Evolutionary conservation across 2,329 filamentous ascomycete species (phyloP).

Genomic region (Helotiales sp.): DNA sequence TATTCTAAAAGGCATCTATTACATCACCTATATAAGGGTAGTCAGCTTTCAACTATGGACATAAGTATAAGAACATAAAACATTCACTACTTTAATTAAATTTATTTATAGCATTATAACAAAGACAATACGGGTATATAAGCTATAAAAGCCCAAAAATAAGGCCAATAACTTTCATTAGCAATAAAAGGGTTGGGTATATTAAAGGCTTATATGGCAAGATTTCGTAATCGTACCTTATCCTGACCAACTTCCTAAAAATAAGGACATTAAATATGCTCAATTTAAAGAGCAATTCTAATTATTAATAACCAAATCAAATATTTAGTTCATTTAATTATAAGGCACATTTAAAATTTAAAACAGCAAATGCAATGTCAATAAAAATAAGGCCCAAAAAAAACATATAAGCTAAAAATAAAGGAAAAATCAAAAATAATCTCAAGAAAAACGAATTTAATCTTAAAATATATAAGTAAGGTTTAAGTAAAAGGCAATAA

Average conservation of each 20-base stretch:
- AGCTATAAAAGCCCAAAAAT: conserved; percentile 1
- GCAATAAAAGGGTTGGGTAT: conserved; percentile 1
- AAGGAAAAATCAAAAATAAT: background rate
- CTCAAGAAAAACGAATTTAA: conserved; percentile 1
- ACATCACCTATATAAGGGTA: background rate
- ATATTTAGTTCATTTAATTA: background rate
- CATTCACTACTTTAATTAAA: background rate
- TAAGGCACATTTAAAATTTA: conserved; percentile 3
- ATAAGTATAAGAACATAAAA: background rate
- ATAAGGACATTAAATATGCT: background rate
- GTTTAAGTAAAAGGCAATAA: background rate
- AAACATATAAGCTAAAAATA: background rate
- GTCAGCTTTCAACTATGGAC: background rate
- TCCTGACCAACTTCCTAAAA: conserved; percentile 1
- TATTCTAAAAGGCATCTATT: background rate
- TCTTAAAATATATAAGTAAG: background rate
- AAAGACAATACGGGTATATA: conserved; percentile 2
- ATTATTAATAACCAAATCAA: background rate
- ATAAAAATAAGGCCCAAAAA: background rate
- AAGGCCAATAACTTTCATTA: too few relatives aligned
- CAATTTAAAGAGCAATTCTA: background rate
- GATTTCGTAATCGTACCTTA: background rate
- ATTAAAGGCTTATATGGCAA: background rate
- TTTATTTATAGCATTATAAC: background rate
- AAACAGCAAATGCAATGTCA: background rate